phyloP scores from a whole-genome alignment of 2,329 filamentous ascomycete species.

The Claviceps sp. region DNA sequence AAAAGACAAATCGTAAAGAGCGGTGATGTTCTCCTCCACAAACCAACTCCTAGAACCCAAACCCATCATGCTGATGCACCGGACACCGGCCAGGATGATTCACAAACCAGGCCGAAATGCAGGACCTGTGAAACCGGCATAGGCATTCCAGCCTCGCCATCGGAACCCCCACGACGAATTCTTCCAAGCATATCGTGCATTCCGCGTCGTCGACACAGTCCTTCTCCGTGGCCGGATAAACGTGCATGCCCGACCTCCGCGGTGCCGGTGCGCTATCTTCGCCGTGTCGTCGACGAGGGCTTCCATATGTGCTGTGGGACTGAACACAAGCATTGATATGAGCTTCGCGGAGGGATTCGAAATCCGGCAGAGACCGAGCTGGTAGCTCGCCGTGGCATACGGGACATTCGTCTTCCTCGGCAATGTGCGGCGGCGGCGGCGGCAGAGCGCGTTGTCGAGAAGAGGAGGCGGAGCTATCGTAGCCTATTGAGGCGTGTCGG shows the following conservation, averaged over 20 bases:
- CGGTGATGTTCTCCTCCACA: background rate
- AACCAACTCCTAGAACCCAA: constrained; percentile 29
- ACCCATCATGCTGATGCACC: constrained; percentile 51
- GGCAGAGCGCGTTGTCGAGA: constrained; percentile 27
- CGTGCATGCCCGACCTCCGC: constrained; percentile 47
- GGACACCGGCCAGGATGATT: constrained; percentile 50
- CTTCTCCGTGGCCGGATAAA: constrained; percentile 52
- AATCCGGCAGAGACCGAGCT: constrained; percentile 37
- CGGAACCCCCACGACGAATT: constrained; percentile 45
- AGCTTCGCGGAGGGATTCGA: constrained; percentile 38
- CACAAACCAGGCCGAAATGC: constrained; percentile 50
- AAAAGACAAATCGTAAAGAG: background rate
- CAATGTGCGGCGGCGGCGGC: constrained; percentile 35
- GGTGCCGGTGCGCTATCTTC: constrained; percentile 15
- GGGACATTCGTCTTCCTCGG: constrained; percentile 68
- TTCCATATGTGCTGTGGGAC: constrained; percentile 37
- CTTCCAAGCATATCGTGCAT: constrained; percentile 55
- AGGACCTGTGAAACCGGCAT: constrained; percentile 48
- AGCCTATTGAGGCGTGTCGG: constrained; percentile 16
- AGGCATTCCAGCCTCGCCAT: constrained; percentile 57
- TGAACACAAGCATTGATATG: constrained; percentile 47
- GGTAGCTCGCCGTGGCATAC: constrained; percentile 63
- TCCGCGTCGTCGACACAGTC: constrained; percentile 55
- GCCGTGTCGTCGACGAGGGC: constrained; percentile 16
- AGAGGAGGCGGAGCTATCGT: constrained; percentile 19